Base-by-base conservation (phyloP, 78 protist genomes). In the Mantamonas sphyraenae region DNA sequence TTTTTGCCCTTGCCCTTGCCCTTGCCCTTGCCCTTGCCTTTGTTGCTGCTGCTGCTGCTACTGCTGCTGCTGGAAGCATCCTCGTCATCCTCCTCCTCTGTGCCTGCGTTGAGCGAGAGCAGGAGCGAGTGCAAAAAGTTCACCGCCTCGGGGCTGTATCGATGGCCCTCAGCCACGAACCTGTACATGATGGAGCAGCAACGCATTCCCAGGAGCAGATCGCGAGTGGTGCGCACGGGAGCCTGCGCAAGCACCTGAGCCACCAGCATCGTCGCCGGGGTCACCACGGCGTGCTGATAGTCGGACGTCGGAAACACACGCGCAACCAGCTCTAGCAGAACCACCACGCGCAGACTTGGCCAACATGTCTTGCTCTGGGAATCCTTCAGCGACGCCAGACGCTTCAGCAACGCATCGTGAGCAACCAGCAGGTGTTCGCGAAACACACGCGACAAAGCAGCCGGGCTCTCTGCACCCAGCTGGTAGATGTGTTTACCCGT, bases 261-360 rank as follows among this genome's bases (percentile, higher is more conserved):
- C 40, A 59, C 42, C 35, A 50, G 45, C 62, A 50, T 60, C 22
- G 45, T 19, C 33, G 26, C 2, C 26, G 76, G 76, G 10, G 76
- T 71, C 19, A 57, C 33, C 43, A 71, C 69, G 16, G 68, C 64
- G 60, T 75, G 80, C 42, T 19, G 51, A 20, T 67, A 42, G 34
- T 75, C 80, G 5, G 80, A 67, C 28, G 61, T 42, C 24, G 80
- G 80, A 28, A 75, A 67, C 53, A 67, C 53, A n/a, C 22, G 3
- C 17, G 34, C 39, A 26, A 68, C 16, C 20, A 50, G 20, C 7
- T 55, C 20, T 12, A 64, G 30, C 56, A 64, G n/a, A n/a, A n/a
- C n/a, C n/a, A n/a, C n/a, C n/a, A n/a, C n/a, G n/a, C n/a, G n/a
- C n/a, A n/a, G n/a, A n/a, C n/a, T n/a, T n/a, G n/a, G n/a, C n/a